Conservation (phyloP, 2,329 filamentous ascomycete species). For the Venturiaceae sp. region DNA sequence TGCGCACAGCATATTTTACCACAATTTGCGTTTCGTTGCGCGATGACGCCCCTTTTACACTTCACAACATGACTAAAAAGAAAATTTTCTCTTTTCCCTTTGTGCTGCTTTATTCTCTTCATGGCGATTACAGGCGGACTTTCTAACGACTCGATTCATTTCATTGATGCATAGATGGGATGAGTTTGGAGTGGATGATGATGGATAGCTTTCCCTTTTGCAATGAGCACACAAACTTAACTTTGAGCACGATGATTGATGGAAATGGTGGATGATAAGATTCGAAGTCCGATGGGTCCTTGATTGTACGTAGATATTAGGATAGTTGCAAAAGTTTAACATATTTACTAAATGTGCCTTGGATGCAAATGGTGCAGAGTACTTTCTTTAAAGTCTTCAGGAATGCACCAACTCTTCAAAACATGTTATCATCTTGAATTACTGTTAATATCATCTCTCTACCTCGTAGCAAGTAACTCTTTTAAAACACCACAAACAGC, state of each 20-base stretch:
- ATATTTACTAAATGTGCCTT: neutral
- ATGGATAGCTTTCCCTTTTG: neutral
- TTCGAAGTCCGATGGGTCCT: neutral
- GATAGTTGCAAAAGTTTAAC: neutral
- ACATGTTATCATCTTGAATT: too few species aligned
- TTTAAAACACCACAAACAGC: constrained; percentile 1
- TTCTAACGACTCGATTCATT: neutral
- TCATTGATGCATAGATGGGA: neutral
- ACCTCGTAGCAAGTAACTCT: neutral
- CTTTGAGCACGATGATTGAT: neutral
- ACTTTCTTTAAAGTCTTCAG: neutral
- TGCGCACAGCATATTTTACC: too few species aligned
- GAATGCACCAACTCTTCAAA: neutral
- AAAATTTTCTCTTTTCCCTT: neutral
- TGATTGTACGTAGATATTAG: neutral
- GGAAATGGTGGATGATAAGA: neutral
- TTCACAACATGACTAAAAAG: neutral
- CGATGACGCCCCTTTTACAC: neutral
- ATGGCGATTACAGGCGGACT: neutral
- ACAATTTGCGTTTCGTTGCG: too few species aligned
- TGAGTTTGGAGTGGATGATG: neutral
- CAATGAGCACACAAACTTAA: neutral
- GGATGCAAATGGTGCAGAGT: neutral
- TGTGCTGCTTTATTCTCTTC: neutral
- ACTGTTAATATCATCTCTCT: neutral